Evolutionary conservation across 345 rosid genomes (phyloP).

Genomic region (Syzygium aqueum): DNA sequence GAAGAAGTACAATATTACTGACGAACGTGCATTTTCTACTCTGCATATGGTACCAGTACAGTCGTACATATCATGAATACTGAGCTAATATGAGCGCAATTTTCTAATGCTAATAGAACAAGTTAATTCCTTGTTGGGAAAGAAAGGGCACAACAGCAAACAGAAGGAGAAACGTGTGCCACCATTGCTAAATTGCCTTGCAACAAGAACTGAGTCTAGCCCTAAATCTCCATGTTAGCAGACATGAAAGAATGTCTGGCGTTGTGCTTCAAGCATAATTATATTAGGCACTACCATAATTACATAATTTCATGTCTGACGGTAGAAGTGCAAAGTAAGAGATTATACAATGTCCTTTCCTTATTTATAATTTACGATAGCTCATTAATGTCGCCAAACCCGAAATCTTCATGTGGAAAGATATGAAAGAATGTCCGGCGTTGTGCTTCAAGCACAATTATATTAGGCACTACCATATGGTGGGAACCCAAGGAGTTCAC

Average conservation of each 20-base stretch:
- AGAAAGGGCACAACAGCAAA: not conserved
- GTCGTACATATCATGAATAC: not conserved
- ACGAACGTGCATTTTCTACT: slow-evolving; percentile 54
- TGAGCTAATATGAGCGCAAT: not conserved
- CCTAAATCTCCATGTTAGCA: not conserved
- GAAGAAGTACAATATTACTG: slow-evolving; percentile 60
- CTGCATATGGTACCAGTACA: not conserved
- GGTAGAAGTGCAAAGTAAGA: not conserved
- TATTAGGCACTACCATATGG: not conserved
- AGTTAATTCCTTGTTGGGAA: not conserved
- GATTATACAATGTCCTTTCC: not conserved
- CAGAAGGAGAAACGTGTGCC: not conserved
- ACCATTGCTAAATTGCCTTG: not conserved
- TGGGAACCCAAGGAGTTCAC: not conserved
- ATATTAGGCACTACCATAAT: not conserved
- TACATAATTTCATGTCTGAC: not conserved
- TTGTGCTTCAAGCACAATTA: not conserved
- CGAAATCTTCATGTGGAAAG: not conserved
- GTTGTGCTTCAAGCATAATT: not conserved
- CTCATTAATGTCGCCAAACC: not conserved
- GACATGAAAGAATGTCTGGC: not conserved
- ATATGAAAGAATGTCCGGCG: not conserved
- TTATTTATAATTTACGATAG: not conserved
- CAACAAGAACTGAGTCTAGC: not conserved
- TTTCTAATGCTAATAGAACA: slow-evolving; percentile 17